Percentiles rank a stretch among this genome's conserved stretches.
phyloP scores from a whole-genome alignment of 2,329 filamentous ascomycete species.

The Cladosporium colombiae region DNA sequence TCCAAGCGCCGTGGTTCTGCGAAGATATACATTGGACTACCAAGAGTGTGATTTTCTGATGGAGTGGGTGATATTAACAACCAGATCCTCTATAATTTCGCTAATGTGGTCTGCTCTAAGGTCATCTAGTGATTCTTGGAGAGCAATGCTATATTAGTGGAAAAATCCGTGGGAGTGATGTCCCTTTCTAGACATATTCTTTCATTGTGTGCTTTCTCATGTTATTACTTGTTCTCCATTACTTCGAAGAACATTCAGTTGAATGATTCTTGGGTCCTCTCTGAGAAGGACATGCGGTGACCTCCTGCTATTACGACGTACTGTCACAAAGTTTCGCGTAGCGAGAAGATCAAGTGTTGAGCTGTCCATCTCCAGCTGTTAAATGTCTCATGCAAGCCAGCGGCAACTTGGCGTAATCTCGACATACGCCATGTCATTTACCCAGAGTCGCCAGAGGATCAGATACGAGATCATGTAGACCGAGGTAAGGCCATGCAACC shows the following conservation, averaged over 20 bases:
- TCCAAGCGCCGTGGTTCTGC: neutral
- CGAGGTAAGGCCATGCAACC: neutral
- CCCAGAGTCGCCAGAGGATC: neutral
- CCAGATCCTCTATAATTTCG: neutral
- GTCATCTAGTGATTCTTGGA: neutral
- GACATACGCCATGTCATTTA: neutral
- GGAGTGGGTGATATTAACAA: neutral
- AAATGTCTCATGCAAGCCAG: neutral
- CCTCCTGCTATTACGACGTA: neutral
- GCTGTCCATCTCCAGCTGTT: neutral
- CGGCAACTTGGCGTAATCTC: neutral
- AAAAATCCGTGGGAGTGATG: neutral
- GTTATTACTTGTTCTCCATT: neutral
- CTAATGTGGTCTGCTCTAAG: neutral
- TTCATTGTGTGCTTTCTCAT: neutral
- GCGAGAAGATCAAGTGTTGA: neutral
- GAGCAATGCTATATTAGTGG: neutral
- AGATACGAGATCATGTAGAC: neutral
- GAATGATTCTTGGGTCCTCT: neutral
- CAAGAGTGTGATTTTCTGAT: neutral
- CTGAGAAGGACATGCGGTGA: neutral
- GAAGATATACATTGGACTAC: neutral
- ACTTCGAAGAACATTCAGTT: neutral
- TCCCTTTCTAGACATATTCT: neutral
- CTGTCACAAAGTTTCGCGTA: neutral